A percentile compares a stretch with the other conserved stretches of the same genome.
Evolutionary conservation across 1,139 yeast species (phyloP).

Genomic region (Saccharomyces pastorianus): DNA sequence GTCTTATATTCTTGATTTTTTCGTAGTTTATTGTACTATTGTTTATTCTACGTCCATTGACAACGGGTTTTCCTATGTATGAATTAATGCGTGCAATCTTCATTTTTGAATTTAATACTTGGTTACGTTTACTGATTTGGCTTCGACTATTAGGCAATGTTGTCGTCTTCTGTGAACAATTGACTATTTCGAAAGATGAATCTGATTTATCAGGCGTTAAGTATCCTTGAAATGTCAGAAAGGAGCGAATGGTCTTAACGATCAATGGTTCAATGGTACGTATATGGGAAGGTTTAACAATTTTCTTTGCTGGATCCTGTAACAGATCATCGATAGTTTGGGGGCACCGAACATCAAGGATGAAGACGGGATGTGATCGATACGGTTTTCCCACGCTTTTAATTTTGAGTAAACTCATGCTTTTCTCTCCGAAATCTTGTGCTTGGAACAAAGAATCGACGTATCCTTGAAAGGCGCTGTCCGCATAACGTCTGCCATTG

Average conservation of each 20-base stretch:
- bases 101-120: neutral
- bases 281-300: constrained; percentile 27
- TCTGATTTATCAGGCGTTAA: neutral
- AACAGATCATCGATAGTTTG: constrained; percentile 33
- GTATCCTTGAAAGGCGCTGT: constrained; percentile 23
- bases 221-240: constrained; percentile 28
- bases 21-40: neutral
- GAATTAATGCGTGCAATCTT: neutral
- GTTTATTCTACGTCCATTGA: neutral
- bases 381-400: constrained; percentile 30
- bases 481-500: constrained; percentile 36
- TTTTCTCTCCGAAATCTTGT: neutral
- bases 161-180: neutral
- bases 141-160: neutral
- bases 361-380: constrained; percentile 34
- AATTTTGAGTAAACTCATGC: neutral
- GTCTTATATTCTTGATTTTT: neutral
- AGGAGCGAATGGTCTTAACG: constrained; percentile 28
- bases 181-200: neutral
- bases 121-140: neutral
- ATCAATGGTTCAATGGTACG: constrained; percentile 32
- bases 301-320: constrained; percentile 38
- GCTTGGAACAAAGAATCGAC: constrained; percentile 31
- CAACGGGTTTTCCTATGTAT: neutral
- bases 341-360: constrained; percentile 35